Evolutionary conservation across 192 early-diverging fungal species (phyloP).

Genomic region (Entomortierella chlamydospora): DNA sequence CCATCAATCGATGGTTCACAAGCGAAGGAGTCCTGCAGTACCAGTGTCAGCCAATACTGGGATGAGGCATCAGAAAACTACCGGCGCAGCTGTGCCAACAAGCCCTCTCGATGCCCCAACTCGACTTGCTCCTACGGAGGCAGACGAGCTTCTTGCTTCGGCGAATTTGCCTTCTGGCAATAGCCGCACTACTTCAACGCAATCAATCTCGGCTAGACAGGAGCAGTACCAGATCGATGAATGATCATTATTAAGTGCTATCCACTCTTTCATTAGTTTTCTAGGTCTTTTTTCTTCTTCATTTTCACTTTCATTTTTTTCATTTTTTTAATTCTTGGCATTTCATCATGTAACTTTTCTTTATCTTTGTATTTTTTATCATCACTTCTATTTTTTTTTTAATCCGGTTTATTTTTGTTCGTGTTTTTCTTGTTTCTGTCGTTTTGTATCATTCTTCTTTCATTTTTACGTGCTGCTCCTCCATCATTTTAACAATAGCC

Average conservation of each 20-base stretch:
- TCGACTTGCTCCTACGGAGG: conserved; percentile 3
- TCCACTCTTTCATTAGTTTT: neutral
- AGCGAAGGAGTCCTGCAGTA: conserved; percentile 33
- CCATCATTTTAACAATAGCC: too few species aligned
- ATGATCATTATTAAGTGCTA: neutral
- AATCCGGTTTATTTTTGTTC: neutral
- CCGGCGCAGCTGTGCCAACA: neutral
- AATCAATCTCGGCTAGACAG: neutral
- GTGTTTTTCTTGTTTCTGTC: neutral
- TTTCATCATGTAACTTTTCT: neutral
- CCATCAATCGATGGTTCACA: conserved; percentile 54
- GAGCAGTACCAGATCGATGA: neutral
- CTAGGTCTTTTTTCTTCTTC: conserved; percentile 4
- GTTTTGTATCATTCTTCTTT: neutral
- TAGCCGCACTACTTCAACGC: neutral
- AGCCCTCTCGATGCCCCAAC: neutral
- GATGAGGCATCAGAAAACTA: conserved; percentile 4
- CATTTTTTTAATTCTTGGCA: too few species aligned
- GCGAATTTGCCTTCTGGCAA: neutral
- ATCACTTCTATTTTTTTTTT: conserved; percentile 1
- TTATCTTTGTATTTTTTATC: neutral
- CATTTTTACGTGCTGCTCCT: neutral
- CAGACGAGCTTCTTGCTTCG: neutral
- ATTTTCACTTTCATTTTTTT: conserved; percentile 4
- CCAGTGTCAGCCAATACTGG: conserved; percentile 17